Evolutionary conservation across 352 stramenopile genomes (phyloP), one percentile per base, ranked within the genome.

Genomic region (Albugo laibachii): DNA sequence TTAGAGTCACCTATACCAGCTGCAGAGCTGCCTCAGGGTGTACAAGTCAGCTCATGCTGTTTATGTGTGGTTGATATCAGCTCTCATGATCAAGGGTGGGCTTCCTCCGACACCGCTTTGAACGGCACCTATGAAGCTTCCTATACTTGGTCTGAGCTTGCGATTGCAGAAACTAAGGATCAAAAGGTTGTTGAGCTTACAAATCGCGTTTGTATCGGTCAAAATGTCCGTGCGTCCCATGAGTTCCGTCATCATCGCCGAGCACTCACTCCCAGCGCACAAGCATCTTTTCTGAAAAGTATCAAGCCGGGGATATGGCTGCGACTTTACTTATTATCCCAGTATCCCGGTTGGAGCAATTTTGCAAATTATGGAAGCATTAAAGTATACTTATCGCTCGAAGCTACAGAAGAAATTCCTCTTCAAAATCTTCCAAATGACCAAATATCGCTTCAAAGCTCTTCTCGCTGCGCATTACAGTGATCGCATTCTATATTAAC

Each of bases 61-160:
- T 49, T 68, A 16, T 15, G 82, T 21, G 61, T 70, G 6, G 65
- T 59, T 13, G 69, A 86, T 39, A 79, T 63, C 39, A 53, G 55
- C 36, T 84, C 74, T 1, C 71, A 75, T 35, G 74, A 87, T 45
- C 74, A 87, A 47, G 74, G 71, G 13, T 87, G 74, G 74, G 71
- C 74, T 13, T 66, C 53, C 2, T 53, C 62, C 20, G 54, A 55
- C n/a, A 45, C 41, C 8, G 58, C 66, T 50, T 47, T 69, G 31
- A 74, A 83, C 16, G 59, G 63, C 12, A 82, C 71, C 15, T 87
- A 87, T 48, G 41, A 56, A 2, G 49, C 34, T 12, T 77, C 67
- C 8, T 70, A 52, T 18, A 84, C 74, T n/a, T 87, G 74, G 74
- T 59, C 50, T 18, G 71, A 87, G 39, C 46, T 87, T 13, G 60